A percentile compares a stretch with the other conserved stretches of the same genome.
phyloP scores from a whole-genome alignment of 768 basidiomycete genomes.

The Tricholoma flavovirens region DNA sequence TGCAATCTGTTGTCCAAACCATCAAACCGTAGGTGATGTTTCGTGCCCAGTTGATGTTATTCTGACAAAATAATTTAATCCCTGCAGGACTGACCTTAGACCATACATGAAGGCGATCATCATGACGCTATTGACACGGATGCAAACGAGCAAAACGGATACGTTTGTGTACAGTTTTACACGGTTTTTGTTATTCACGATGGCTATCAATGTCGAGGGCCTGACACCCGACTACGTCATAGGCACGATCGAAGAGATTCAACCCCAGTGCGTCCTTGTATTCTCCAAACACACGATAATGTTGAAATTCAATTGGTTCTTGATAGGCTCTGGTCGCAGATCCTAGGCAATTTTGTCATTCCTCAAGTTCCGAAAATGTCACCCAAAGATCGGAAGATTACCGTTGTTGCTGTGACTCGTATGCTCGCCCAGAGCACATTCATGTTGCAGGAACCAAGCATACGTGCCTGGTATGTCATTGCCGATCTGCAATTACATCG shows the following conservation, averaged over 20 bases:
- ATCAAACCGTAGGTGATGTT: conserved; percentile 63
- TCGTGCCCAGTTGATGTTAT: not conserved
- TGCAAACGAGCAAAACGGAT: conserved; percentile 87
- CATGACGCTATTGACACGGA: conserved; percentile 74
- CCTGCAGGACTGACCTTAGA: conserved; percentile 51
- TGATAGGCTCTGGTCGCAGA: conserved; percentile 65
- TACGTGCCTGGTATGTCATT: conserved; percentile 55
- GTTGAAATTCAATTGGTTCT: not conserved
- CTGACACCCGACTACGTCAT: conserved; percentile 78
- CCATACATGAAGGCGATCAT: conserved; percentile 71
- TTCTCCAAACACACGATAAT: not conserved
- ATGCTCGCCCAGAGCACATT: conserved; percentile 68
- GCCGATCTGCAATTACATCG: not conserved
- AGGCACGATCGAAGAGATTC: conserved; percentile 74
- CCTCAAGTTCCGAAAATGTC: conserved; percentile 79
- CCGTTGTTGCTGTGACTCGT: conserved; percentile 72
- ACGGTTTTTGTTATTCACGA: conserved; percentile 67
- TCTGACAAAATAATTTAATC: not conserved
- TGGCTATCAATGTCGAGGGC: conserved; percentile 70
- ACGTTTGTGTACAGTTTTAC: conserved; percentile 81
- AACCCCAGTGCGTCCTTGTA: conserved; percentile 58
- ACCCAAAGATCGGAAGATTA: conserved; percentile 79
- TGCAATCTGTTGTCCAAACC: conserved; percentile 68
- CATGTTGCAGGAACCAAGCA: conserved; percentile 62
- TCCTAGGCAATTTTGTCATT: conserved; percentile 70